These are phyloP conservation scores for Rhodotorula sp. DNA, from an alignment of 1,284 basidiomycete species.

Conservation along the genomic window DNA sequence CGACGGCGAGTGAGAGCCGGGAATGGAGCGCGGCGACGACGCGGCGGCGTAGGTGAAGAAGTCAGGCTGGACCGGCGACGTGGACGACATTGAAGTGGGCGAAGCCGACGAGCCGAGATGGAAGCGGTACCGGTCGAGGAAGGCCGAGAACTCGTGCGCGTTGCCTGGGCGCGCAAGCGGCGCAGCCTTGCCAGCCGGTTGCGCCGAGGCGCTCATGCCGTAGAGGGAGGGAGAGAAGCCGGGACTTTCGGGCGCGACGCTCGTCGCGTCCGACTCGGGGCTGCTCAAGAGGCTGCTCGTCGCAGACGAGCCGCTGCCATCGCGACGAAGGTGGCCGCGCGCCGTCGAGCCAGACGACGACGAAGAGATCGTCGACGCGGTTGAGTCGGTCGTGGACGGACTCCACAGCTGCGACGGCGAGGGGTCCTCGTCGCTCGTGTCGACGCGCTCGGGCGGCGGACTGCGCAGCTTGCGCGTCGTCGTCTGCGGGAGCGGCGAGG, in stretches of 20 bases:
- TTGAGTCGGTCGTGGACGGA: constrained; percentile 17
- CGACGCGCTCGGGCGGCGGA: constrained; percentile 15
- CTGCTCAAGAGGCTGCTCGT: constrained; percentile 18
- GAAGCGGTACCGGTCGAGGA: constrained; percentile 40
- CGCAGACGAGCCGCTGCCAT: constrained; percentile 21
- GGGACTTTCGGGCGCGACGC: constrained; percentile 31
- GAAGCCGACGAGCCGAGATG: constrained; percentile 19
- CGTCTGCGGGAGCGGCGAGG: neutral
- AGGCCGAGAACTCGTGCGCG: constrained; percentile 35
- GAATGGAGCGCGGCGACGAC: neutral
- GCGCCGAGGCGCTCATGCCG: too few relatives aligned
- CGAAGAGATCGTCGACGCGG: constrained; percentile 2
- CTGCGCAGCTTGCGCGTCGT: constrained; percentile 15
- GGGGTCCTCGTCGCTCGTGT: constrained; percentile 4
- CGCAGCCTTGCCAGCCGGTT: neutral
- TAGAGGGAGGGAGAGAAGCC: neutral
- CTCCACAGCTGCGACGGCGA: constrained; percentile 13
- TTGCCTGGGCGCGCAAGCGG: constrained; percentile 16
- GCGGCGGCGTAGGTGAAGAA: constrained; percentile 3
- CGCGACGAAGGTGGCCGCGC: constrained; percentile 6
- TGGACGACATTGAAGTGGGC: neutral
- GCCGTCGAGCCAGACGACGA: neutral
- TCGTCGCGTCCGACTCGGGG: constrained; percentile 36
- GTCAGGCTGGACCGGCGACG: neutral
- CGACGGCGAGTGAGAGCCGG: neutral